phyloP scores from a whole-genome alignment of 257 asterid species.

The Salvia rosmarinus region DNA sequence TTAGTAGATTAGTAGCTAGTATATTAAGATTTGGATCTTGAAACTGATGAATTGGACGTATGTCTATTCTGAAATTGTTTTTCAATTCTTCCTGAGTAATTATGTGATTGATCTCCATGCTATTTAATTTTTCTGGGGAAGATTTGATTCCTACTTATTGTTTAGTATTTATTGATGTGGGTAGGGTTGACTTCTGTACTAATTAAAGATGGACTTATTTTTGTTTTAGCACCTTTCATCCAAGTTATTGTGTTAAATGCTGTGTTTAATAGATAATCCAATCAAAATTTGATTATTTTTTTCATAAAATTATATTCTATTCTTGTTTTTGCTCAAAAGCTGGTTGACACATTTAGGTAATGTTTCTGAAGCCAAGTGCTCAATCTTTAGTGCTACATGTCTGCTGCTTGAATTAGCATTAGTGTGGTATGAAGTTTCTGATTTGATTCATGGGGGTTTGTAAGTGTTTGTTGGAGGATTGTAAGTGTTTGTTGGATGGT shows the following conservation, averaged over 20 bases:
- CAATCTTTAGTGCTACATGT: neutral
- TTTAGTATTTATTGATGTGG: neutral
- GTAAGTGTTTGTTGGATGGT: neutral
- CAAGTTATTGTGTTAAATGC: neutral
- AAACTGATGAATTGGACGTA: neutral
- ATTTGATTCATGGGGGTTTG: slow-evolving; percentile 19
- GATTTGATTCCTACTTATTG: neutral
- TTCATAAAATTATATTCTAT: neutral
- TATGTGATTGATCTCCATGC: neutral
- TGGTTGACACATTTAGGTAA: neutral
- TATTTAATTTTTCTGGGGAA: neutral
- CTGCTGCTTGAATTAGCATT: slow-evolving; percentile 8
- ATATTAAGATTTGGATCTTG: slow-evolving; percentile 1
- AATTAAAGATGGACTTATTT: neutral
- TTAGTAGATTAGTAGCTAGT: neutral
- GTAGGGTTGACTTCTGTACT: no score
- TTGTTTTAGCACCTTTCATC: neutral
- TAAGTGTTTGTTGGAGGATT: slow-evolving; percentile 1
- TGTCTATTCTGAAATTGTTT: neutral
- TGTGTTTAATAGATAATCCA: neutral
- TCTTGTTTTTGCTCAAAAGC: neutral
- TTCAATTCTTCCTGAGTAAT: neutral
- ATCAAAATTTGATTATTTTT: neutral
- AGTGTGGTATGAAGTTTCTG: neutral
- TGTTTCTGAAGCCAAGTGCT: neutral